phyloP scores from a whole-genome alignment of 1,284 basidiomycete species.

The Ustilago hordei region DNA sequence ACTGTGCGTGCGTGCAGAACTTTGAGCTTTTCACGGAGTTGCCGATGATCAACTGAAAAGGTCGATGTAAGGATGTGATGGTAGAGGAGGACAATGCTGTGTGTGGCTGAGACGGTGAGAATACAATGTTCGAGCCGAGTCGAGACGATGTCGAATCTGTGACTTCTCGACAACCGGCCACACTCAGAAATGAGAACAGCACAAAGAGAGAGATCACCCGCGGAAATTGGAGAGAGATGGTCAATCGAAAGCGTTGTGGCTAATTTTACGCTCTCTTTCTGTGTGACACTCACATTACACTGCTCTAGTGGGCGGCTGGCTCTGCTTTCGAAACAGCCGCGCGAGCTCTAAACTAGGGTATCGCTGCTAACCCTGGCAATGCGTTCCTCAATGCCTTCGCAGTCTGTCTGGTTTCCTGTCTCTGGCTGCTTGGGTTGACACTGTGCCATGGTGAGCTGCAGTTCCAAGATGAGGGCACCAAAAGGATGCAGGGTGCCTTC shows the following conservation, averaged over 20 bases:
- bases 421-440: not conserved
- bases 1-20: not conserved
- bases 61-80: not conserved
- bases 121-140: not conserved
- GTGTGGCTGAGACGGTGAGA: not conserved
- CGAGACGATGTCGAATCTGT: conserved; percentile 1
- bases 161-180: conserved; percentile 9
- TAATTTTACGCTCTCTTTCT: not conserved
- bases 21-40: not conserved
- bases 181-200: not conserved
- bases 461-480: not conserved
- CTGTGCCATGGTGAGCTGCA: not conserved
- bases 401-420: not conserved
- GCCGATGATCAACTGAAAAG: not conserved
- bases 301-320: not conserved
- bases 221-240: not conserved
- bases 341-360: conserved; percentile 6
- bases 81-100: not conserved
- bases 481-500: not conserved
- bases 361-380: not conserved
- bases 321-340: conserved; percentile 2
- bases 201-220: not conserved
- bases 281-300: not conserved
- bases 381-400: not conserved
- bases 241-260: not conserved